A percentile compares a stretch with the other conserved stretches of the same genome.
Conservation (phyloP, 73 alveolate genomes). For the Paramecium caudatum region DNA sequence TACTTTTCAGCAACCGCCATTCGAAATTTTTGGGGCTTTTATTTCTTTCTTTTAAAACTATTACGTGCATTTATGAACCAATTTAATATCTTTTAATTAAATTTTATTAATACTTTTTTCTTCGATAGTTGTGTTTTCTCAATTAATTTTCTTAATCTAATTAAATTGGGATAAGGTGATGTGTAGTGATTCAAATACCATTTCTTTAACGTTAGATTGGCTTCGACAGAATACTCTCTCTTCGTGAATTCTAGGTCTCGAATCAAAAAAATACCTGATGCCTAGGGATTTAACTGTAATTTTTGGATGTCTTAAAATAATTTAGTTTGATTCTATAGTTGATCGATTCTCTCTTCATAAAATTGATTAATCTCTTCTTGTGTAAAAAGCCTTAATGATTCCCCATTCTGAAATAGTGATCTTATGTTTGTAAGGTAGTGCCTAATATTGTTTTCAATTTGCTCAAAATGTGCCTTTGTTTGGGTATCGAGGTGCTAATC, state of each 20-base stretch:
- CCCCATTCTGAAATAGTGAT: no score
- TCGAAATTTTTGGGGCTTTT: slow-evolving; percentile 7
- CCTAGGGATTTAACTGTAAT: neutral
- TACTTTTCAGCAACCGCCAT: neutral
- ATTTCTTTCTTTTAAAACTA: slow-evolving; percentile 32
- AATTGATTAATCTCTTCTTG: neutral
- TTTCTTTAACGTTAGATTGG: slow-evolving; percentile 40
- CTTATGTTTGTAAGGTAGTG: no score
- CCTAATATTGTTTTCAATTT: no score
- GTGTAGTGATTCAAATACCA: slow-evolving; percentile 13
- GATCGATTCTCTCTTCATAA: slow-evolving; percentile 18
- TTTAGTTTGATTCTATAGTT: neutral
- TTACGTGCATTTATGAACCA: slow-evolving; percentile 68
- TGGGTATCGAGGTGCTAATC: no score
- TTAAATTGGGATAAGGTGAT: slow-evolving; percentile 36
- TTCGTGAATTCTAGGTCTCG: neutral
- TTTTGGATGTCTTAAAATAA: slow-evolving; percentile 40
- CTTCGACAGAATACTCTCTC: neutral
- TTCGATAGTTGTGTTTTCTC: slow-evolving; percentile 5
- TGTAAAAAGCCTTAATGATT: neutral
- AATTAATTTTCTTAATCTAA: slow-evolving; percentile 14
- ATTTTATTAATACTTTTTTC: neutral
- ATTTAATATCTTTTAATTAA: slow-evolving; percentile 16
- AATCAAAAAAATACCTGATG: neutral
- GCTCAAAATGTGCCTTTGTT: no score